Evolutionary conservation across 2,329 filamentous ascomycete species (phyloP).

Genomic region (Pyricularia pennisetigena): DNA sequence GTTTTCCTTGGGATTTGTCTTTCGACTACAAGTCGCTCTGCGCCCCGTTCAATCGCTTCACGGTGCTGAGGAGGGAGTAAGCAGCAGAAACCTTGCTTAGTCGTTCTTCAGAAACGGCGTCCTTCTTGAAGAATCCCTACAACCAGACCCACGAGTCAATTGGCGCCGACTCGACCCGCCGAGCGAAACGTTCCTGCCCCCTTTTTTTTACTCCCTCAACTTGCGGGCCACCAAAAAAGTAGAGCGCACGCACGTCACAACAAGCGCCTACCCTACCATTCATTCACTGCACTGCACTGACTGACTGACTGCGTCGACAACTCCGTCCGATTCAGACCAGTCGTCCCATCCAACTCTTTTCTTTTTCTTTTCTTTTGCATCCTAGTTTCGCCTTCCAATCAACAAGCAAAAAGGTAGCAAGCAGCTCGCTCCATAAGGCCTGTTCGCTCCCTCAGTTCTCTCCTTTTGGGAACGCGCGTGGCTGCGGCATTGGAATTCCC

Average conservation of each 20-base stretch:
- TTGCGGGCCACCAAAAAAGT: background rate
- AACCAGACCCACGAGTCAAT: slow-evolving; percentile 1
- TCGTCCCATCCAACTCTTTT: background rate
- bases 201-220: background rate
- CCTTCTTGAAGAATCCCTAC: background rate
- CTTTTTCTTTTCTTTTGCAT: background rate
- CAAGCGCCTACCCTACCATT: background rate
- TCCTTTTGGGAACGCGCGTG: slow-evolving; percentile 2
- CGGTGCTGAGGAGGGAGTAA: background rate
- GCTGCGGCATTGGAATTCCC: slow-evolving; percentile 2
- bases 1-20: background rate
- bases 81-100: background rate
- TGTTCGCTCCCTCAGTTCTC: background rate
- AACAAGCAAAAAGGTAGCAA: background rate
- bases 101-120: background rate
- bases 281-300: background rate
- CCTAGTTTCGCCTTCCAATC: background rate
- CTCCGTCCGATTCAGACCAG: background rate
- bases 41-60: background rate
- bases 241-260: background rate
- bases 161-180: background rate
- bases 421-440: background rate
- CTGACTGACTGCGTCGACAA: background rate
- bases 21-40: background rate
- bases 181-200: slow-evolving; percentile 1